Percentiles rank a stretch among this genome's conserved stretches.
Evolutionary conservation across 805 yeast genomes (phyloP).

Genomic region (Saturnispora halmiae): DNA sequence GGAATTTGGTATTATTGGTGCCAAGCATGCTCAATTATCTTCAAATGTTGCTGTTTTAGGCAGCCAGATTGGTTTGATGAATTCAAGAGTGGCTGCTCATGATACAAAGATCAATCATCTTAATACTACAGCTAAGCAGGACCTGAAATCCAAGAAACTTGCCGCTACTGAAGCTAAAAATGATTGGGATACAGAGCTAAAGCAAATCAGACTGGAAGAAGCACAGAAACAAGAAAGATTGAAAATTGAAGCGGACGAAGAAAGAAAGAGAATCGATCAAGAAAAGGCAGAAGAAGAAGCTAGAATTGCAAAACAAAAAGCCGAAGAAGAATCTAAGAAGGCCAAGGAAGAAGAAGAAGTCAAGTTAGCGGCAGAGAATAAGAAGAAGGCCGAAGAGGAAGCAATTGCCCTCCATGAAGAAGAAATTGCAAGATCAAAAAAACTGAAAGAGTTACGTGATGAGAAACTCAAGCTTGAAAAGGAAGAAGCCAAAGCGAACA

Average conservation of each 20-base stretch:
- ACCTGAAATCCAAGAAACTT: conserved; percentile 29
- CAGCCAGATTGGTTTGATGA: conserved; percentile 37
- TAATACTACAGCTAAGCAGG: conserved; percentile 31
- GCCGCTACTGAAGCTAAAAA: conserved; percentile 34
- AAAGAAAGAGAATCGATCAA: conserved; percentile 33
- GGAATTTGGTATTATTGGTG: conserved; percentile 27
- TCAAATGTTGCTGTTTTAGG: conserved; percentile 32
- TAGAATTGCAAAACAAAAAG: conserved; percentile 25
- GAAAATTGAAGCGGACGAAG: conserved; percentile 32
- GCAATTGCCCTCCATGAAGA: conserved; percentile 31
- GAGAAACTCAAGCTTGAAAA: conserved; percentile 28
- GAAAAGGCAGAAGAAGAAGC: conserved; percentile 31
- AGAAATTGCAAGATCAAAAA: conserved; percentile 32
- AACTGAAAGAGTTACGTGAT: conserved; percentile 33
- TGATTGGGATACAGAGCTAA: conserved; percentile 39
- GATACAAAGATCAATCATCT: conserved; percentile 34
- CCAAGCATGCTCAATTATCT: conserved; percentile 31
- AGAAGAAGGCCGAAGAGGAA: conserved; percentile 27
- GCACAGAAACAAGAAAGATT: conserved; percentile 39
- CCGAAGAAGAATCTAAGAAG: conserved; percentile 22
- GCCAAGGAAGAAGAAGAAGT: conserved; percentile 30
- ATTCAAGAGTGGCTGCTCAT: conserved; percentile 36
- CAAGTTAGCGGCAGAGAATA: conserved; percentile 27
- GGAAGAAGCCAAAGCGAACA: conserved; percentile 29
- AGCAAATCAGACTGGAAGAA: conserved; percentile 35